Evolutionary conservation across 202 grass and related monocot species (phyloP).

Genomic region (Schoenoplectus tabernaemontani): DNA sequence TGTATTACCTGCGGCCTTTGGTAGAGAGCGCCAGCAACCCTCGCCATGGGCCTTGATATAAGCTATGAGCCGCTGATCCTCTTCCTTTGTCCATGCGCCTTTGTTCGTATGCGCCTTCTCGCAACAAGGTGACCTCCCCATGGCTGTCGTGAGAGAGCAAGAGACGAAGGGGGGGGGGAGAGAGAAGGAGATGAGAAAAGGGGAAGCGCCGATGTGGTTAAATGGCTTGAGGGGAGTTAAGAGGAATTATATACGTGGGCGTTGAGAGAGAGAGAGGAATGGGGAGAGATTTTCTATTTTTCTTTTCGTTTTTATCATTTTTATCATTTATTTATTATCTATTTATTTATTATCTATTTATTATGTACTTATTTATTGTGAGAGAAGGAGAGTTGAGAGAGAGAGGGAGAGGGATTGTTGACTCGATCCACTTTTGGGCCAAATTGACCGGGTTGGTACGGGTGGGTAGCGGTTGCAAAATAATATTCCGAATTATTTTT

Average conservation of each 20-base stretch:
- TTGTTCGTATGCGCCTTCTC: constrained; percentile 99
- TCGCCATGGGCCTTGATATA: constrained; percentile 78
- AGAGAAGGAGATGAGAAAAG: neutral
- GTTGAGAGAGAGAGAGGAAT: neutral
- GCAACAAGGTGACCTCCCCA: constrained; percentile 98
- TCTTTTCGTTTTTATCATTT: neutral
- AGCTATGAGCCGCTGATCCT: constrained; percentile 70
- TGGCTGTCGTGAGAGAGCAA: no score
- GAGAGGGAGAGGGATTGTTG: no score
- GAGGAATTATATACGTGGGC: constrained; percentile 19
- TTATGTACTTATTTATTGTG: no score
- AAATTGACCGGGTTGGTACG: constrained; percentile 32
- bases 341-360: no score
- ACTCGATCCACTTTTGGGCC: constrained; percentile 27
- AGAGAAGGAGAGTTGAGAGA: constrained; percentile 19
- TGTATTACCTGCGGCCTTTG: constrained; percentile 52
- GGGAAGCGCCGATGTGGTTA: neutral
- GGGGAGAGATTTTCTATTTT: neutral
- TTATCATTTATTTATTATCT: no score
- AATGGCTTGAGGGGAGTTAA: constrained; percentile 30
- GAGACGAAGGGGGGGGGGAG: neutral
- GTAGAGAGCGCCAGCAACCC: constrained; percentile 86
- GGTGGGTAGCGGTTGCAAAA: constrained; percentile 36
- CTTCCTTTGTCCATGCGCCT: constrained; percentile 95
- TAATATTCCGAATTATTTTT: constrained; percentile 1